Conservation (phyloP, 768 basidiomycete genomes). For the Lentinula detonsa region DNA sequence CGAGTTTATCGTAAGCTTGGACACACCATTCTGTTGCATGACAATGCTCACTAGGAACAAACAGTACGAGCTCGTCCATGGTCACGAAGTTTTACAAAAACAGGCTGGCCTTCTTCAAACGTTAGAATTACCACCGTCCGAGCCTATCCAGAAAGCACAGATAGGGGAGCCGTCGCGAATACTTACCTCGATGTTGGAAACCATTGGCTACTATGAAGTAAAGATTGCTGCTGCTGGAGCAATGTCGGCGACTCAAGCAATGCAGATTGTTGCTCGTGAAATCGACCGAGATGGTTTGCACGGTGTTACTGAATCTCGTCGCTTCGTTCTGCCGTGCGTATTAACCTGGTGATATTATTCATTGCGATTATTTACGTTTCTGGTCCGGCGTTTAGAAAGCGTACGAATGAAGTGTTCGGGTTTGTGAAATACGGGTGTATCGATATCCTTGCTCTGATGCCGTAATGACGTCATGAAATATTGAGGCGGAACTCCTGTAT, state of each 20-base stretch:
- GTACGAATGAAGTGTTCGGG: conserved; percentile 43
- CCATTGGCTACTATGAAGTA: conserved; percentile 47
- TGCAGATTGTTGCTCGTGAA: conserved; percentile 52
- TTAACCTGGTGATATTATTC: too few relatives aligned
- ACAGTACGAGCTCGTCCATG: conserved; percentile 65
- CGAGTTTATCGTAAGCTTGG: conserved; percentile 50
- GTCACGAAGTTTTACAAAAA: conserved; percentile 39
- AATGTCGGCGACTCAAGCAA: conserved; percentile 46
- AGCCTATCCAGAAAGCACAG: conserved; percentile 16
- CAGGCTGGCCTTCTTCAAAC: conserved; percentile 39
- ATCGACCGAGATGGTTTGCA: conserved; percentile 60
- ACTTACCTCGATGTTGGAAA: conserved; percentile 34
- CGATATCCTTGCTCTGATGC: conserved; percentile 46
- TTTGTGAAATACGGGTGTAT: conserved; percentile 50
- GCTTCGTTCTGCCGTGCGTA: conserved; percentile 42
- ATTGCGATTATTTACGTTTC: conserved; percentile 11
- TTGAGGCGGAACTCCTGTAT: not conserved
- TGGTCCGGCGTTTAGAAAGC: conserved; percentile 23
- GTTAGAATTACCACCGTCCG: conserved; percentile 24
- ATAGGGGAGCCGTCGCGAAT: conserved; percentile 30
- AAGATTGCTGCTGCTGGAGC: conserved; percentile 39
- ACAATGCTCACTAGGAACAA: not conserved
- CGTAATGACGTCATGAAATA: not conserved
- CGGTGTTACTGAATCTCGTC: conserved; percentile 19
- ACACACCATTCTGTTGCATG: not conserved